phyloP scores from a whole-genome alignment of 116 monocot species.

The Phalaenopsis hybrid region DNA sequence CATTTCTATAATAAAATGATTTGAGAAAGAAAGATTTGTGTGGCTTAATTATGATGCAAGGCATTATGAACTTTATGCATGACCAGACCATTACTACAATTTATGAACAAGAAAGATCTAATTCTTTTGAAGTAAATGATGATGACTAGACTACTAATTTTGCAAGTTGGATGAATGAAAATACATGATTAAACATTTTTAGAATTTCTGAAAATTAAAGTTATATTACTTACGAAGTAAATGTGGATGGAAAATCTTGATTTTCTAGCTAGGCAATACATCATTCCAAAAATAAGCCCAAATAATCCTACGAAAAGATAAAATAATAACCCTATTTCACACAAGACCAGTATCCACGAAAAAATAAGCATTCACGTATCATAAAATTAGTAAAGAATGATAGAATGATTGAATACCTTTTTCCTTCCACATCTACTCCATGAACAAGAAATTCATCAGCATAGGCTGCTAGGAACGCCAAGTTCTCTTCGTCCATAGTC shows the following conservation, averaged over 20 bases:
- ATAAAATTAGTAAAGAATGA: not conserved
- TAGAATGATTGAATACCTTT: conserved; percentile 44
- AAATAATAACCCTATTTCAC: not conserved
- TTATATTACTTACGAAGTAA: not conserved
- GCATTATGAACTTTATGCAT: not conserved
- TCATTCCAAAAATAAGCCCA: not conserved
- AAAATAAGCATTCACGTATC: not conserved
- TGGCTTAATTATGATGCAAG: too few species aligned
- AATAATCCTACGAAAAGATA: not conserved
- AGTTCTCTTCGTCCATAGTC: conserved; percentile 53
- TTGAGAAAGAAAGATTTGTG: too few species aligned
- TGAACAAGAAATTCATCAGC: conserved; percentile 95
- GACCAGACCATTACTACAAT: not conserved
- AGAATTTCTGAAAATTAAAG: not conserved
- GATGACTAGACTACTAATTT: not conserved
- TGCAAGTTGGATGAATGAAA: not conserved
- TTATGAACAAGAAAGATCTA: not conserved
- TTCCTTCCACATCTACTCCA: conserved; percentile 98
- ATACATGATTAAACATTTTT: not conserved
- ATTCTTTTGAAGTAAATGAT: not conserved
- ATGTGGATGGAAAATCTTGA: not conserved
- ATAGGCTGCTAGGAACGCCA: conserved; percentile 50
- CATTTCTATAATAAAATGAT: too few species aligned
- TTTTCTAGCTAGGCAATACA: not conserved
- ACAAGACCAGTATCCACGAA: not conserved